Evolutionary conservation across 1,284 basidiomycete genomes (phyloP).

Genomic region (Lentinula novae-zelandiae): DNA sequence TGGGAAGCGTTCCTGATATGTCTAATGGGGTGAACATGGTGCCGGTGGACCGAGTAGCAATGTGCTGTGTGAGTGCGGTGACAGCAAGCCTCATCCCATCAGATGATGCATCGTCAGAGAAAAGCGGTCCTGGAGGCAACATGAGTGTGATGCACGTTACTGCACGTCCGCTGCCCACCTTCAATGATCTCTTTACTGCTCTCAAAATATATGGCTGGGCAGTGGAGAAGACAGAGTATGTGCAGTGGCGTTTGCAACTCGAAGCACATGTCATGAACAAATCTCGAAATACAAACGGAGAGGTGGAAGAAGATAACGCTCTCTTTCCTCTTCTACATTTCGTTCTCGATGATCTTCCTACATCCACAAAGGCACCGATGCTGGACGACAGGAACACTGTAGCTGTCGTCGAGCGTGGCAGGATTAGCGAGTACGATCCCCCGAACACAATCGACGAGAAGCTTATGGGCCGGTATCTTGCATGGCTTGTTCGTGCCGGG

Average conservation of each 20-base stretch:
- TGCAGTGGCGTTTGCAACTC: constrained; percentile 88
- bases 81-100: constrained; percentile 29
- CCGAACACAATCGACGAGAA: constrained; percentile 74
- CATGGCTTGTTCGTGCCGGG: constrained; percentile 87
- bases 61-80: constrained; percentile 39
- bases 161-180: constrained; percentile 84
- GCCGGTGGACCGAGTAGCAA: constrained; percentile 95
- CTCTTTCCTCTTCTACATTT: constrained; percentile 97
- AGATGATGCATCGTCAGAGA: neutral
- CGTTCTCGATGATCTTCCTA: constrained; percentile 95
- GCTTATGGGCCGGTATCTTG: constrained; percentile 86
- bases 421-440: constrained; percentile 20
- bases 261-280: constrained; percentile 91
- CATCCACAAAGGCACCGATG: constrained; percentile 92
- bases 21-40: constrained; percentile 99
- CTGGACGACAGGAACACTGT: constrained; percentile 86
- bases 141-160: constrained; percentile 79
- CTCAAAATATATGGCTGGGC: constrained; percentile 81
- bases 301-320: constrained; percentile 82
- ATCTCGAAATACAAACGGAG: neutral
- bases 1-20: constrained; percentile 95
- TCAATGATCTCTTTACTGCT: constrained; percentile 83
- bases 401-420: neutral
- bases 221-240: constrained; percentile 81
- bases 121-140: constrained; percentile 23